Evolutionary conservation across 192 early-diverging fungal genomes (phyloP).

Genomic region (Coemansia sp.): DNA sequence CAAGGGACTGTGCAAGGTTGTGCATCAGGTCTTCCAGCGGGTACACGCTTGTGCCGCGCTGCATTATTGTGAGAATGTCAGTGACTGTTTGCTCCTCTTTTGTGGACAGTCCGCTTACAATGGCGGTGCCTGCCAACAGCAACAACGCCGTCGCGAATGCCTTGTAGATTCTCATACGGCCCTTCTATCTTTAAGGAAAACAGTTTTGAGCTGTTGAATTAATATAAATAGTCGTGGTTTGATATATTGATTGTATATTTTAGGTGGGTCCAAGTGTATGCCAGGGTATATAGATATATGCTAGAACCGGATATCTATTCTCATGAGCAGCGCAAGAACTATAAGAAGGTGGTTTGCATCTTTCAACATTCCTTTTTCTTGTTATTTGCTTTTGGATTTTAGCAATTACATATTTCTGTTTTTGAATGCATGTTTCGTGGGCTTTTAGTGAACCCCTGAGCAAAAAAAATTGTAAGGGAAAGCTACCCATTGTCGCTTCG

Average conservation of each 20-base stretch:
- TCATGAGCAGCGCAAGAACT: neutral
- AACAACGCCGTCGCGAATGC: neutral
- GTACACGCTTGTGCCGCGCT: conserved; percentile 41
- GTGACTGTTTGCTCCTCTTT: conserved; percentile 36
- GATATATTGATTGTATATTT: too few relatives aligned
- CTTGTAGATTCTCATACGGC: conserved; percentile 17
- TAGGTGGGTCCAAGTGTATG: too few relatives aligned
- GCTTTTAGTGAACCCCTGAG: conserved; percentile 10
- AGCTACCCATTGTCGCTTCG: neutral
- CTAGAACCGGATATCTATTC: neutral
- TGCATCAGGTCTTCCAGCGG: conserved; percentile 43
- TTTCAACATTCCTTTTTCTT: neutral
- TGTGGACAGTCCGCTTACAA: conserved; percentile 16
- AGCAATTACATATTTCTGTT: neutral
- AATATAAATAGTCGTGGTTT: neutral
- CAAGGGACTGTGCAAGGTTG: conserved; percentile 22
- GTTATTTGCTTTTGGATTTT: neutral
- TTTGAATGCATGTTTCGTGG: neutral
- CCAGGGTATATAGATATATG: neutral
- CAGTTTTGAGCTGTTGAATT: neutral
- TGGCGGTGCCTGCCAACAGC: conserved; percentile 13
- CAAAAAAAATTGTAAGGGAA: neutral
- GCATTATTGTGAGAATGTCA: conserved; percentile 25
- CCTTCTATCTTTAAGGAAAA: neutral
- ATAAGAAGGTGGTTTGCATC: neutral